Percentiles rank a stretch among this genome's conserved stretches.
Conservation (phyloP, 1,284 basidiomycete genomes). For the Agaricales sp. region DNA sequence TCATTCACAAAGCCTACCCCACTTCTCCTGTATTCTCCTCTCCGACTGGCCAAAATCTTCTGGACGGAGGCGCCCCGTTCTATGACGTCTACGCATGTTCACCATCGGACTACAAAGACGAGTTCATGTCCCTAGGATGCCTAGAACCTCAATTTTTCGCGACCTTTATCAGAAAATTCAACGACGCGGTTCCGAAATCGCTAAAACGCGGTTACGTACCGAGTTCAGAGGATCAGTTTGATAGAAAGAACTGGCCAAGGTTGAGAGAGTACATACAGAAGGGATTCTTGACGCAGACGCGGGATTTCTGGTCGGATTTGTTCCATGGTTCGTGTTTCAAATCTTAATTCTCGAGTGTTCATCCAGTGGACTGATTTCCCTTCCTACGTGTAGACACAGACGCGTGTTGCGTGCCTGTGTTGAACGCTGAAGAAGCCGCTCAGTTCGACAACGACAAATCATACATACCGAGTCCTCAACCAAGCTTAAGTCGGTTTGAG, state of each 20-base stretch:
- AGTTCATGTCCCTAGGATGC: slow-evolving; percentile 71
- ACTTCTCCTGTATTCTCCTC: slow-evolving; percentile 26
- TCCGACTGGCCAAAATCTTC: slow-evolving; percentile 48
- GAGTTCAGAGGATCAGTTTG: slow-evolving; percentile 35
- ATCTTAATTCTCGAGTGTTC: slow-evolving; percentile 1
- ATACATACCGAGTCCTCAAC: slow-evolving; percentile 39
- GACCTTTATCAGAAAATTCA: slow-evolving; percentile 47
- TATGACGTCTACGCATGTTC: slow-evolving; percentile 69
- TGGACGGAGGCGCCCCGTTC: slow-evolving; percentile 76
- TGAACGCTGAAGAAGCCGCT: slow-evolving; percentile 53
- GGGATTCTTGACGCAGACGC: slow-evolving; percentile 50
- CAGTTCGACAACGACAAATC: slow-evolving; percentile 23
- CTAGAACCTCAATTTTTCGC: slow-evolving; percentile 64
- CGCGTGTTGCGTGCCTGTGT: slow-evolving; percentile 67
- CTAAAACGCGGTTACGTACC: slow-evolving; percentile 41
- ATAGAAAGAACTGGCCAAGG: slow-evolving; percentile 49
- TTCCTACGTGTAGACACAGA: slow-evolving; percentile 43
- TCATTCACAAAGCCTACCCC: slow-evolving; percentile 35
- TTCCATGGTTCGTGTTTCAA: slow-evolving; percentile 43
- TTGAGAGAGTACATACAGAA: slow-evolving; percentile 46
- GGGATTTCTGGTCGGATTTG: slow-evolving; percentile 61
- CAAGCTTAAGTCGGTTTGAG: slow-evolving; percentile 27
- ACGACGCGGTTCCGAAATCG: slow-evolving; percentile 37
- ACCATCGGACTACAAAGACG: too few species aligned
- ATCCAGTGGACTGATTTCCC: not conserved